Conservation (phyloP, 2,329 filamentous ascomycete species). For the Sporothrix mexicana region DNA sequence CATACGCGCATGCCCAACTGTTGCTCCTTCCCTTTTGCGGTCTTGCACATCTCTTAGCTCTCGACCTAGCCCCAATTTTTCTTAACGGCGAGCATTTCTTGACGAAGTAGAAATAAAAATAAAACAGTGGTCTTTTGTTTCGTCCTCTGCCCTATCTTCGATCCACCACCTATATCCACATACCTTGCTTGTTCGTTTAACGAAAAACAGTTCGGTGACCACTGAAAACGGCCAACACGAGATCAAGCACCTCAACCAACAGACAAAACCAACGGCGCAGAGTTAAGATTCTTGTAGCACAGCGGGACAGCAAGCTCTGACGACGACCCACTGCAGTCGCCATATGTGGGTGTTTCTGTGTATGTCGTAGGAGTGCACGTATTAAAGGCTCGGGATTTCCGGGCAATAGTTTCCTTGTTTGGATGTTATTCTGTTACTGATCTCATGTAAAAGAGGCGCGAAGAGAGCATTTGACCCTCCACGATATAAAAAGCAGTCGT, state of each 20-base stretch:
- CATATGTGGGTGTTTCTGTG: not conserved
- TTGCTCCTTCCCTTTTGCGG: slow-evolving; percentile 22
- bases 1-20: slow-evolving; percentile 1
- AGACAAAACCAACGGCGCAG: not conserved
- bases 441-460: not conserved
- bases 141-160: no score
- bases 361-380: no score
- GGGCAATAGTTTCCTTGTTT: not conserved
- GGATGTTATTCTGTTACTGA: not conserved
- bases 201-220: no score
- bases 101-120: not conserved
- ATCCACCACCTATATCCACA: no score
- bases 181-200: no score
- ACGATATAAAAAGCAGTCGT: not conserved
- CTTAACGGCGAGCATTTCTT: not conserved
- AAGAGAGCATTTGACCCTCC: not conserved
- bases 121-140: not conserved
- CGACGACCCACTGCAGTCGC: not conserved
- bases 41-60: not conserved
- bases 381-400: not conserved
- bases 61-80: not conserved
- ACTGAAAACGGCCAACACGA: not conserved
- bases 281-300: not conserved
- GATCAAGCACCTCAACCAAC: not conserved
- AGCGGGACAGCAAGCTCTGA: slow-evolving; percentile 4